Percentiles rank a stretch among this genome's conserved stretches.
Evolutionary conservation across 768 basidiomycete genomes (phyloP).

Genomic region (Mycena vulgaris): DNA sequence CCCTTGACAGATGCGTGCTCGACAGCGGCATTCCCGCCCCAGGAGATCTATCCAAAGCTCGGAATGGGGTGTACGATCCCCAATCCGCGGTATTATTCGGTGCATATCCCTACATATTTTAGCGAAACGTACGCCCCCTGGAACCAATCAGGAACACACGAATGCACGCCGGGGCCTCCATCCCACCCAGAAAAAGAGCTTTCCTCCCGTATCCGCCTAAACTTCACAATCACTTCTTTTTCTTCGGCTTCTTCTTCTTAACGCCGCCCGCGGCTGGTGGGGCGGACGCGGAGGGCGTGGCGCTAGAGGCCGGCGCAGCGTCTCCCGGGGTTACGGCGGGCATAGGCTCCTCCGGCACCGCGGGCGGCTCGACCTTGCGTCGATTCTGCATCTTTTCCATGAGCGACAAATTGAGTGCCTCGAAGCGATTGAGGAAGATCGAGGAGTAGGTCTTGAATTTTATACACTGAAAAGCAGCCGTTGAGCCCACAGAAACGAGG

Average conservation of each 20-base stretch:
- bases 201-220: constrained; percentile 45
- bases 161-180: constrained; percentile 6
- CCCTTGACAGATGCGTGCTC: no score
- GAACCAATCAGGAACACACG: constrained; percentile 22
- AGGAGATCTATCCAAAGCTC: neutral
- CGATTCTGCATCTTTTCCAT: constrained; percentile 91
- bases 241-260: constrained; percentile 89
- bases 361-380: constrained; percentile 45
- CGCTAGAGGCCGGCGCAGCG: constrained; percentile 47
- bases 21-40: no score
- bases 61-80: neutral
- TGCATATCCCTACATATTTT: constrained; percentile 16
- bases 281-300: constrained; percentile 49
- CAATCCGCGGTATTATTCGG: neutral
- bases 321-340: constrained; percentile 38
- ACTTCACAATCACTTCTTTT: constrained; percentile 75
- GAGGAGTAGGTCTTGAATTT: constrained; percentile 97
- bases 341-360: constrained; percentile 32
- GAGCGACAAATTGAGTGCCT: constrained; percentile 88
- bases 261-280: constrained; percentile 68
- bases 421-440: constrained; percentile 97
- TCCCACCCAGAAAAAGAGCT: constrained; percentile 29
- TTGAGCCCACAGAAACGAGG: constrained; percentile 3
- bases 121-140: constrained; percentile 14
- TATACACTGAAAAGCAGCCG: constrained; percentile 74